Evolutionary conservation across 192 early-diverging fungal species (phyloP).

Genomic region (Backusella parvicylindrica): DNA sequence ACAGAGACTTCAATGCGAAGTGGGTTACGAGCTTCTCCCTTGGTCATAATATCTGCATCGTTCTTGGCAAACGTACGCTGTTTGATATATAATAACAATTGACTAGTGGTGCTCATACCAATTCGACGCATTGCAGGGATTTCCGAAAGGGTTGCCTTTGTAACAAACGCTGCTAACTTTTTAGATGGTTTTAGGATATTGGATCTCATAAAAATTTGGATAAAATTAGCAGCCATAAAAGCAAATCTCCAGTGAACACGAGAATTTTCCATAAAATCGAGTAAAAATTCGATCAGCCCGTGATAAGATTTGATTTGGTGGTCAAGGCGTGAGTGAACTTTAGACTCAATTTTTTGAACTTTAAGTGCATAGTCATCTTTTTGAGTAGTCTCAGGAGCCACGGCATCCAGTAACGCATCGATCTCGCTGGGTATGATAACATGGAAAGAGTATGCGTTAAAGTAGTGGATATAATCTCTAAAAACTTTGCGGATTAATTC

Average conservation of each 20-base stretch:
- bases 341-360: neutral
- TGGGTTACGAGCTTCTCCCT: constrained; percentile 39
- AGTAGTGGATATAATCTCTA: constrained; percentile 52
- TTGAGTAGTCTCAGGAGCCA: neutral
- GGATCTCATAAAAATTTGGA: constrained; percentile 67
- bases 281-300: constrained; percentile 41
- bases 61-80: constrained; percentile 55
- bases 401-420: neutral
- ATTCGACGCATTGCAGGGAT: constrained; percentile 69
- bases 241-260: constrained; percentile 82
- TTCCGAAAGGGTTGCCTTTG: constrained; percentile 65
- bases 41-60: constrained; percentile 42
- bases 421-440: constrained; percentile 32
- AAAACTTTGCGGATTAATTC: constrained; percentile 61
- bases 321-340: neutral
- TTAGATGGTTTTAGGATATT: constrained; percentile 51
- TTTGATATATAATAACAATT: constrained; percentile 69
- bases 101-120: constrained; percentile 54
- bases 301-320: constrained; percentile 37
- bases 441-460: constrained; percentile 47
- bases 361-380: neutral
- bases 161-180: constrained; percentile 53
- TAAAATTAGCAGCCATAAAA: constrained; percentile 74
- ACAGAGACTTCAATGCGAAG: constrained; percentile 14
- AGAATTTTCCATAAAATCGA: constrained; percentile 55